phyloP scores from a whole-genome alignment of 2,329 filamentous ascomycete species.

The Trichoderma citrinoviride region DNA sequence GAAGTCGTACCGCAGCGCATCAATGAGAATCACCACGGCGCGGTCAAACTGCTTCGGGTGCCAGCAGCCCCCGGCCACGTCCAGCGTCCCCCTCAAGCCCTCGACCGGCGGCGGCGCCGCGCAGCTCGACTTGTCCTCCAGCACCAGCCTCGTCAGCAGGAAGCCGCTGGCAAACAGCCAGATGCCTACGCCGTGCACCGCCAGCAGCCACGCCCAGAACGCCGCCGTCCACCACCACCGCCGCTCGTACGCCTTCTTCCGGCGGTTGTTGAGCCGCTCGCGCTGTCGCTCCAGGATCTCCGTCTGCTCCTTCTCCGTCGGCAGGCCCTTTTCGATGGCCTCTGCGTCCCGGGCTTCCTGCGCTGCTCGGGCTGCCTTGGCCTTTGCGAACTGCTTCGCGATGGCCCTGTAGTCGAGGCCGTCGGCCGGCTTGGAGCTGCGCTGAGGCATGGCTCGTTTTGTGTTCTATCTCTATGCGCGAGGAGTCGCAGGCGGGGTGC shows the following conservation, averaged over 20 bases:
- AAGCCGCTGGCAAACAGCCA: slow-evolving; percentile 95
- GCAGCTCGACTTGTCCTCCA: slow-evolving; percentile 74
- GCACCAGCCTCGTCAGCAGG: slow-evolving; percentile 78
- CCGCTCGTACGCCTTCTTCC: slow-evolving; percentile 50
- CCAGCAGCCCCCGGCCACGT: slow-evolving; percentile 76
- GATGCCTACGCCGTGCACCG: slow-evolving; percentile 75
- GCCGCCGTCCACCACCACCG: slow-evolving; percentile 58
- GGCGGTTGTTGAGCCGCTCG: slow-evolving; percentile 46
- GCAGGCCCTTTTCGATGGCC: slow-evolving; percentile 31
- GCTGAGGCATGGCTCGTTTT: slow-evolving; percentile 29
- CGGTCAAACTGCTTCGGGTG: slow-evolving; percentile 91
- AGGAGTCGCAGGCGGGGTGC: slow-evolving; percentile 9
- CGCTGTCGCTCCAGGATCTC: slow-evolving; percentile 45
- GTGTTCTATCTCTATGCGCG: slow-evolving; percentile 17
- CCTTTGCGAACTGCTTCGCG: slow-evolving; percentile 52
- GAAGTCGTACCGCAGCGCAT: slow-evolving; percentile 95
- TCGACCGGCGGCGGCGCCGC: slow-evolving; percentile 69
- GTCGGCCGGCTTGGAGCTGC: slow-evolving; percentile 28
- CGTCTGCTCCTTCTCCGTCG: slow-evolving; percentile 36
- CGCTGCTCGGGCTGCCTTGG: slow-evolving; percentile 46
- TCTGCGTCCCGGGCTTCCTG: slow-evolving; percentile 41
- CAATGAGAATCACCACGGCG: slow-evolving; percentile 85
- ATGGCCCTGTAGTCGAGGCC: slow-evolving; percentile 52
- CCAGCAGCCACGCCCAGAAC: slow-evolving; percentile 69
- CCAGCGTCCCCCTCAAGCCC: slow-evolving; percentile 46